Evolutionary conservation across 306 rosid genomes (phyloP), one percentile per base, ranked within the genome.

Genomic region (Canavalia ensiformis): DNA sequence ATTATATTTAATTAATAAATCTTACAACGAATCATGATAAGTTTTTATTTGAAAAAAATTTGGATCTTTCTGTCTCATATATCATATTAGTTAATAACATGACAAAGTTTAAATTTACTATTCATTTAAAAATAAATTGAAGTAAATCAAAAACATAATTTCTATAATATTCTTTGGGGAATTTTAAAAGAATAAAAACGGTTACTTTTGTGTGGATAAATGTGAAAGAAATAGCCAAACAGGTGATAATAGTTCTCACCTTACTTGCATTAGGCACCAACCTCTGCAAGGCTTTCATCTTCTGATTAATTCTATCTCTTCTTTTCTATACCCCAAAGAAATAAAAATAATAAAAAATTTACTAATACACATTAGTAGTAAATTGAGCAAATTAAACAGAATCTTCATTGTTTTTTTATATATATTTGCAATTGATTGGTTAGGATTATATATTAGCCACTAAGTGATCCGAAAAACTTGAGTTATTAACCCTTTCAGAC

Each of bases 211-310:
- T 12, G 7, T 8, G 18, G 33, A 59, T 39, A 59, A 10, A 76
- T 76, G 49, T 3, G 75, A 52, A 52, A 52, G 30, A 37, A 64
- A 13, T 65, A n/a, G 31, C 30, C 47, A 12, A 34, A 47, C 18
- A 18, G 7, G 1, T 52, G 30, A n/a, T 31, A 2, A 13, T 74
- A 7, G 44, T 51, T 64, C 90, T 82, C 67, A 90, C 94, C 89
- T 90, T 88, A 81, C 72, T 85, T 29, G 94, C 86, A 81, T 88
- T 86, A 62, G 94, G 94, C 34, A 90, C 94, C 87, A 90, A 81
- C 83, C 71, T 88, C 83, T 90, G 91, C 78, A 90, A 83, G 8
- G 86, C 88, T 83, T 90, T 88, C 89, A 90, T 78, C 82, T 68
- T 90, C 90, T 90, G 87, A 73, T 88, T 90, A 51, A 90, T 88